These are phyloP conservation scores for Rhodotorula kratochvilovae DNA, from an alignment of 768 basidiomycete genomes.

Conservation along the genomic window DNA sequence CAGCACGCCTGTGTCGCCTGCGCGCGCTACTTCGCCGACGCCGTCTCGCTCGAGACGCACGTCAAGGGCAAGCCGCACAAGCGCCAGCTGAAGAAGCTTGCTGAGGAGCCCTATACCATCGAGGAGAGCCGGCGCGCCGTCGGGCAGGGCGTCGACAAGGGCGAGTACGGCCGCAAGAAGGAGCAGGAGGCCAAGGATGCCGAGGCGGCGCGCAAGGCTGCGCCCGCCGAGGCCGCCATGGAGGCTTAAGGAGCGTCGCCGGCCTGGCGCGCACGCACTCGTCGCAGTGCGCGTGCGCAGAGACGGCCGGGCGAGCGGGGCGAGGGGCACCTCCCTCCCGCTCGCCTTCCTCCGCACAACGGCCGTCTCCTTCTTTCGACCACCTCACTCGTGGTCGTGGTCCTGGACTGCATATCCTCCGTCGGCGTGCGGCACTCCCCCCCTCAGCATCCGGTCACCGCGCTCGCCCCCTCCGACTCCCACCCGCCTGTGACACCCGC, in stretches of 20 bases:
- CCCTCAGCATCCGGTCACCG: no score
- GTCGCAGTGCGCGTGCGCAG: no score
- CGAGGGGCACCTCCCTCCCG: no score
- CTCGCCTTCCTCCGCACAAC: no score
- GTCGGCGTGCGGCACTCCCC: no score
- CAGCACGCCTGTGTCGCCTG: slow-evolving; percentile 35
- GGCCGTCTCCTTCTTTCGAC: no score
- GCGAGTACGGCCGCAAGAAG: slow-evolving; percentile 25
- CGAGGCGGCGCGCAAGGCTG: not conserved
- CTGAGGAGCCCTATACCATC: slow-evolving; percentile 38
- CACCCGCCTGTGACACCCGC: no score
- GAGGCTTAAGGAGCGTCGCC: slow-evolving; percentile 2
- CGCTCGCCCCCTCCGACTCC: no score
- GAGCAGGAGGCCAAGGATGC: slow-evolving; percentile 17
- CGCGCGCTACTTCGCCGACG: slow-evolving; percentile 36
- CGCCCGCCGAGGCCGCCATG: slow-evolving; percentile 3
- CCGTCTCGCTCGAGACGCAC: slow-evolving; percentile 32
- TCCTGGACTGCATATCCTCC: no score
- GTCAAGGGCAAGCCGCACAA: slow-evolving; percentile 35
- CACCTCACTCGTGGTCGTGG: no score
- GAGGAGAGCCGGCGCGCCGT: slow-evolving; percentile 32
- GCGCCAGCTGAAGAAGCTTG: slow-evolving; percentile 36
- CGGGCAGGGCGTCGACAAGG: slow-evolving; percentile 35
- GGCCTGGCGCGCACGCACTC: no score
- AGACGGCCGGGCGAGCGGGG: no score